Evolutionary conservation across 2,329 filamentous ascomycete genomes (phyloP).

Genomic region (Triangularia setosa): DNA sequence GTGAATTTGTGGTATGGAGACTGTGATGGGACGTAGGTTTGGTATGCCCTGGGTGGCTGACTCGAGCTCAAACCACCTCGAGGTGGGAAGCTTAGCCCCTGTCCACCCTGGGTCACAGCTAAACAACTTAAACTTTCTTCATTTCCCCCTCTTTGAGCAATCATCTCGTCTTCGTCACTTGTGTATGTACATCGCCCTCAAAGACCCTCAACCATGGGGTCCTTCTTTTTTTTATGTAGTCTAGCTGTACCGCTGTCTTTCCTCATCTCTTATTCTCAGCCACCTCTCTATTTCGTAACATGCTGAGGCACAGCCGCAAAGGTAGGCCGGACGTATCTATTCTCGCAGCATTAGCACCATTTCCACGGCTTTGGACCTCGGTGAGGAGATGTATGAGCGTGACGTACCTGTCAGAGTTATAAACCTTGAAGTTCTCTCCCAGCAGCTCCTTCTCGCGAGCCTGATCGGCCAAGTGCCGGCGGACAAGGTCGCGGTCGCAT

Average conservation of each 20-base stretch:
- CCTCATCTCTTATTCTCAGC: not conserved
- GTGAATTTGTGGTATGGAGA: not conserved
- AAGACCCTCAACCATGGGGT: too few relatives aligned
- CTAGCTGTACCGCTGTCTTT: not conserved
- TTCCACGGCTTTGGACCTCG: not conserved
- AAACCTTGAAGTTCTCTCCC: conserved; percentile 78
- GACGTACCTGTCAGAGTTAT: conserved; percentile 80
- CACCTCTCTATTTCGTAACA: conserved; percentile 42
- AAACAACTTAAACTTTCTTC: not conserved
- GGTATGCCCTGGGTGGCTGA: not conserved
- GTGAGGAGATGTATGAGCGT: not conserved
- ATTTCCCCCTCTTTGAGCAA: not conserved
- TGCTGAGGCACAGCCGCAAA: conserved; percentile 68
- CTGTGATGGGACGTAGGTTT: not conserved
- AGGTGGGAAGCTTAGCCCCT: not conserved
- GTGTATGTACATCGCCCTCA: not conserved
- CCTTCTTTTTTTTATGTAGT: not conserved
- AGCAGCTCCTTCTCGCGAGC: conserved; percentile 86
- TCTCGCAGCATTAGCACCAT: not conserved
- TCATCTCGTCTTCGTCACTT: too few relatives aligned
- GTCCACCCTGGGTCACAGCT: not conserved
- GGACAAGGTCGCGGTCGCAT: conserved; percentile 91
- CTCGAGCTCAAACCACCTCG: not conserved
- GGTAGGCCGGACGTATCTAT: conserved; percentile 76
- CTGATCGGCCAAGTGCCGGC: conserved; percentile 81